phyloP scores from a whole-genome alignment of 1,139 yeast species.

The Saccharomyces uvarum region DNA sequence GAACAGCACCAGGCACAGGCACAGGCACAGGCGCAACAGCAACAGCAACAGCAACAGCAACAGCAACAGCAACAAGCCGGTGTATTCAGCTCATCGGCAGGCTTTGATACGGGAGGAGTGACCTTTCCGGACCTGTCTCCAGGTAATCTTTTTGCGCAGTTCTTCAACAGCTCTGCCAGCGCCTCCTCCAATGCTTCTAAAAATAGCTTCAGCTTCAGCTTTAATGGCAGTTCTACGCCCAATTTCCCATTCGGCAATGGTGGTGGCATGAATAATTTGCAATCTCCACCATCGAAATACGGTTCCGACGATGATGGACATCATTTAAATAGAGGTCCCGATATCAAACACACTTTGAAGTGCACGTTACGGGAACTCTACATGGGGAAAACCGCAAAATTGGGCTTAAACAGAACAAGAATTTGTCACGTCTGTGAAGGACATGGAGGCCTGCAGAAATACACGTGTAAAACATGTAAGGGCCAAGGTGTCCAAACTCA shows the following conservation, averaged over 20 bases:
- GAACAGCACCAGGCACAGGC: slow-evolving; percentile 23
- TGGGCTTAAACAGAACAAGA: slow-evolving; percentile 39
- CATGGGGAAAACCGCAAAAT: slow-evolving; percentile 41
- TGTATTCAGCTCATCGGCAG: neutral
- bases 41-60: slow-evolving; percentile 1
- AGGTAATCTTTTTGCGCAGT: slow-evolving; percentile 34
- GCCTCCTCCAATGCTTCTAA: slow-evolving; percentile 19
- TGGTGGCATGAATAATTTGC: neutral
- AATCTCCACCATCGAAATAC: slow-evolving; percentile 6
- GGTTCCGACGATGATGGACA: slow-evolving; percentile 1
- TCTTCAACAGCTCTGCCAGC: slow-evolving; percentile 19
- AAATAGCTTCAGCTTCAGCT: neutral
- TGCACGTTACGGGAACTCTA: slow-evolving; percentile 44
- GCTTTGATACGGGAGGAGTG: slow-evolving; percentile 16
- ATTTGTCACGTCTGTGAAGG: slow-evolving; percentile 41
- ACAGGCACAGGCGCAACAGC: neutral
- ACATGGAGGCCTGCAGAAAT: slow-evolving; percentile 36
- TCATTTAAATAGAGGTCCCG: slow-evolving; percentile 34
- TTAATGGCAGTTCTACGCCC: neutral
- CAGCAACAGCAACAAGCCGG: slow-evolving; percentile 6
- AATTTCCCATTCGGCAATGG: neutral
- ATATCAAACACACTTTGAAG: slow-evolving; percentile 41
- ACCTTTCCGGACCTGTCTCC: slow-evolving; percentile 15
- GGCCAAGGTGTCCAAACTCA: slow-evolving; percentile 30
- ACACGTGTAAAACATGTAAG: slow-evolving; percentile 34